Percentiles rank a stretch among this genome's conserved stretches.
Evolutionary conservation across 345 rosid species (phyloP).

Genomic region (Hibiscus mutabilis): DNA sequence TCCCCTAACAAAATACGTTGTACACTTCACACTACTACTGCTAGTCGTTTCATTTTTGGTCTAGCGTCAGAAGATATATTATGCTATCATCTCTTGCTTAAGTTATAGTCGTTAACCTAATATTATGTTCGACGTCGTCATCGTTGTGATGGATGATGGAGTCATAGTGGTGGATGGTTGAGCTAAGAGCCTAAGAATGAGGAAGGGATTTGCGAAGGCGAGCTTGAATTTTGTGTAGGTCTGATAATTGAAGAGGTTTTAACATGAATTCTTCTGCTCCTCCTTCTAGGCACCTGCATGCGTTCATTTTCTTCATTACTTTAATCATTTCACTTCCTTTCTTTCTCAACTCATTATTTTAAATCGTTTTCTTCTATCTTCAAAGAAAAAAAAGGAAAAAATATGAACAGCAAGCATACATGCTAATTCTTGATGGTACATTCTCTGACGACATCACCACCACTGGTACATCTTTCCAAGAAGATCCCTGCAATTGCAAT

Average conservation of each 20-base stretch:
- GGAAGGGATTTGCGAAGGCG: conserved; percentile 32
- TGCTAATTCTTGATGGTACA: conserved; percentile 61
- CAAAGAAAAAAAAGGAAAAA: not conserved
- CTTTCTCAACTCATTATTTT: not conserved
- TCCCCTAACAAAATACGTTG: not conserved
- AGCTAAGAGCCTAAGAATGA: conserved; percentile 14
- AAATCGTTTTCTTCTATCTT: not conserved
- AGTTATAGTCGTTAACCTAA: conserved; percentile 9
- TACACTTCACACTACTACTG: conserved; percentile 15
- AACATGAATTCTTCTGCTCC: conserved; percentile 57
- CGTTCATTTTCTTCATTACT: not conserved
- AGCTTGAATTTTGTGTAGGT: conserved; percentile 40
- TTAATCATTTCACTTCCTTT: not conserved
- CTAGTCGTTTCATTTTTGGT: conserved; percentile 32
- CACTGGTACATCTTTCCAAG: conserved; percentile 68
- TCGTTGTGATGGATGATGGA: not conserved
- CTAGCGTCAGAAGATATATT: conserved; percentile 24
- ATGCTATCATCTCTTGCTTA: conserved; percentile 34
- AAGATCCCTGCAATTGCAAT: conserved; percentile 37
- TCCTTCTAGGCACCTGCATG: conserved; percentile 45
- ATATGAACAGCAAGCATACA: conserved; percentile 16
- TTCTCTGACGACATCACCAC: conserved; percentile 91
- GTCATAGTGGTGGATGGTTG: not conserved
- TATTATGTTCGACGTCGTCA: not conserved
- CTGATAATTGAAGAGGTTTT: conserved; percentile 48